These are phyloP conservation scores for Aspergillus sp. DNA, from an alignment of 2,329 filamentous ascomycete genomes.

Conservation along the genomic window DNA sequence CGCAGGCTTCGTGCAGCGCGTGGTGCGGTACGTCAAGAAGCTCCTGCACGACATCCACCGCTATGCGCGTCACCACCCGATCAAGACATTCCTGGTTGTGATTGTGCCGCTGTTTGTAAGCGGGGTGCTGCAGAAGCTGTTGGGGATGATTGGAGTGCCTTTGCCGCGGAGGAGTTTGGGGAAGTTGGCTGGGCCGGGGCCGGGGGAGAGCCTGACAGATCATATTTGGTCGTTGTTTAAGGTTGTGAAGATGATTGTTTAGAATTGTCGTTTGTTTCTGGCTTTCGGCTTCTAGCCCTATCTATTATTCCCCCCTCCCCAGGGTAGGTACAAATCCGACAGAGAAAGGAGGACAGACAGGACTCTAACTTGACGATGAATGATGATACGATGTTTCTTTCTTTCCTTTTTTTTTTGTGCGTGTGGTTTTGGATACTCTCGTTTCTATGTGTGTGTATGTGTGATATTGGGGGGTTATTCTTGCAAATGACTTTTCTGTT, in stretches of 20 bases:
- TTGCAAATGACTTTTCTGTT: too few species aligned
- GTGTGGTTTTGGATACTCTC: neutral
- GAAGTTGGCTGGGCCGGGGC: constrained; percentile 23
- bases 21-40: constrained; percentile 67
- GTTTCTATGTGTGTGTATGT: neutral
- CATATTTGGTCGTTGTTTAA: constrained; percentile 25
- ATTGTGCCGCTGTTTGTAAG: constrained; percentile 81
- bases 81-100: constrained; percentile 80
- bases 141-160: constrained; percentile 70
- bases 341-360: too few species aligned
- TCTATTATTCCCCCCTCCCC: too few species aligned
- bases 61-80: constrained; percentile 73
- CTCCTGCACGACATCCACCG: constrained; percentile 71
- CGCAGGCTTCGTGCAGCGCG: constrained; percentile 64
- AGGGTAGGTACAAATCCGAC: too few species aligned
- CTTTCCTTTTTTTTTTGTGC: neutral
- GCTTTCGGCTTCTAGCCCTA: neutral
- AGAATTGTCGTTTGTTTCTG: constrained; percentile 1
- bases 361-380: neutral
- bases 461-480: neutral
- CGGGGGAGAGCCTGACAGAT: constrained; percentile 21
- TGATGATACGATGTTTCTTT: neutral
- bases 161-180: constrained; percentile 55
- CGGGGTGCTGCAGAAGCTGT: constrained; percentile 68
- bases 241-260: constrained; percentile 32